These are phyloP conservation scores for Kregervanrija pseudodelftensis DNA, from an alignment of 805 yeast genomes.

Conservation along the genomic window DNA sequence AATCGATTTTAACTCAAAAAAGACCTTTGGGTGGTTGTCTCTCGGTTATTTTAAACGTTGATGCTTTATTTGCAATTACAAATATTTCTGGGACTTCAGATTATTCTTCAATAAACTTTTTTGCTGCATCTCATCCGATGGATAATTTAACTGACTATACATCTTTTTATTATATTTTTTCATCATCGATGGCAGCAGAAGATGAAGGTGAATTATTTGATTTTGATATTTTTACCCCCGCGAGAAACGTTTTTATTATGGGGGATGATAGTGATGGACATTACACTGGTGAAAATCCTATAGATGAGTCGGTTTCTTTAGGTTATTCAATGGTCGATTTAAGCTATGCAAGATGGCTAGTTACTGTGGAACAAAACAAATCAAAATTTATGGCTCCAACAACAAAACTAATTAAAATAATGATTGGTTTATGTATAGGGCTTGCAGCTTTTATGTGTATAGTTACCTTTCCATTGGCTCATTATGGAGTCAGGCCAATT, in stretches of 20 bases:
- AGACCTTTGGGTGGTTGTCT: conserved; percentile 65
- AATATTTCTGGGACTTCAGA: conserved; percentile 37
- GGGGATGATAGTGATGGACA: conserved; percentile 33
- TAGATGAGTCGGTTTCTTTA: conserved; percentile 39
- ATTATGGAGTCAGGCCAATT: conserved; percentile 79
- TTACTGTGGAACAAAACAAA: conserved; percentile 59
- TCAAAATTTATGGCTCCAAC: conserved; percentile 57
- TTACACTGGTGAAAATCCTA: conserved; percentile 30
- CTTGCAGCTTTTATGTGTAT: conserved; percentile 68
- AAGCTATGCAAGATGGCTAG: conserved; percentile 55
- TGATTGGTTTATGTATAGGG: conserved; percentile 72
- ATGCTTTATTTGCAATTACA: conserved; percentile 32
- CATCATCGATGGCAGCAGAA: neutral
- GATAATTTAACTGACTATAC: conserved; percentile 20
- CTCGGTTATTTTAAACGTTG: conserved; percentile 48
- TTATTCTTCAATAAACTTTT: conserved; percentile 21
- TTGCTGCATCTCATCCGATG: conserved; percentile 17
- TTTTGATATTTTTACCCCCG: conserved; percentile 17
- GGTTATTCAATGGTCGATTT: conserved; percentile 47
- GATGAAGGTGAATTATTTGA: conserved; percentile 3
- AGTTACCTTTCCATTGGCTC: conserved; percentile 76
- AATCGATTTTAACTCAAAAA: conserved; percentile 56
- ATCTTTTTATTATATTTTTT: conserved; percentile 33
- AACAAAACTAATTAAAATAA: conserved; percentile 51
- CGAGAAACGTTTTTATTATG: conserved; percentile 13